A percentile compares a stretch with the other conserved stretches of the same genome.
Evolutionary conservation across 495 filamentous ascomycete species (phyloP).

Genomic region (Neurospora terricola): DNA sequence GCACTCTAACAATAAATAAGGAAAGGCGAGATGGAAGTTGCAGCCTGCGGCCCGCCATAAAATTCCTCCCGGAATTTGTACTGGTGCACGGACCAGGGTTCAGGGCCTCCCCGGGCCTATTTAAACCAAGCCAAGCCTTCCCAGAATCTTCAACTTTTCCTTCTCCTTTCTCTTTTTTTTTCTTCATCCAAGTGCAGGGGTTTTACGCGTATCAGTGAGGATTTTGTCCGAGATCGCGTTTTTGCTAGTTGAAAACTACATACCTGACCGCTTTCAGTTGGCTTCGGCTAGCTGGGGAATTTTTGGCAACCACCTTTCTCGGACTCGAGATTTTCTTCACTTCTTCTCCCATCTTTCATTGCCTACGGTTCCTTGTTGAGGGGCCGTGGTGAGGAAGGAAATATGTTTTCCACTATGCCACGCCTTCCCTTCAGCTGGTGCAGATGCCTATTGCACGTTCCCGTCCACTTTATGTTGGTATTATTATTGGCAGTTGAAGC

Average conservation of each 20-base stretch:
- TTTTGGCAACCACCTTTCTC: conserved; percentile 13
- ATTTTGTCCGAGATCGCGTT: conserved; percentile 45
- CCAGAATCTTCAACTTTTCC: conserved; percentile 2
- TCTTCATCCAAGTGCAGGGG: conserved; percentile 32
- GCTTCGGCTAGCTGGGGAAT: conserved; percentile 19
- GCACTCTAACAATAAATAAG: too few species aligned
- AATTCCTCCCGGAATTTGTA: conserved; percentile 5
- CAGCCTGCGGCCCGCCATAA: neutral
- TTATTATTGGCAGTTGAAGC: neutral
- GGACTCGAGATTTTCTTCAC: neutral
- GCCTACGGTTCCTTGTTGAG: conserved; percentile 13
- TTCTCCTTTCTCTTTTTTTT: conserved; percentile 10
- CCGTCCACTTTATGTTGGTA: neutral
- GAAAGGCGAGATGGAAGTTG: too few species aligned
- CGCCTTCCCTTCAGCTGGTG: too few species aligned
- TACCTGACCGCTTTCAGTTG: conserved; percentile 33
- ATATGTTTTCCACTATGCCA: neutral
- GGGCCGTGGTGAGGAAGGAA: conserved; percentile 20
- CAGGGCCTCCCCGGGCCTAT: neutral
- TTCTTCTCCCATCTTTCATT: conserved; percentile 15
- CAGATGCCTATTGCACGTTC: neutral
- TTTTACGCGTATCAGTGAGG: conserved; percentile 43
- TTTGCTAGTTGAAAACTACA: conserved; percentile 52
- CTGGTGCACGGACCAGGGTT: conserved; percentile 12
- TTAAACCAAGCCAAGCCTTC: conserved; percentile 1